Evolutionary conservation across 2,329 filamentous ascomycete genomes (phyloP).

Genomic region (Xylariaceae sp.): DNA sequence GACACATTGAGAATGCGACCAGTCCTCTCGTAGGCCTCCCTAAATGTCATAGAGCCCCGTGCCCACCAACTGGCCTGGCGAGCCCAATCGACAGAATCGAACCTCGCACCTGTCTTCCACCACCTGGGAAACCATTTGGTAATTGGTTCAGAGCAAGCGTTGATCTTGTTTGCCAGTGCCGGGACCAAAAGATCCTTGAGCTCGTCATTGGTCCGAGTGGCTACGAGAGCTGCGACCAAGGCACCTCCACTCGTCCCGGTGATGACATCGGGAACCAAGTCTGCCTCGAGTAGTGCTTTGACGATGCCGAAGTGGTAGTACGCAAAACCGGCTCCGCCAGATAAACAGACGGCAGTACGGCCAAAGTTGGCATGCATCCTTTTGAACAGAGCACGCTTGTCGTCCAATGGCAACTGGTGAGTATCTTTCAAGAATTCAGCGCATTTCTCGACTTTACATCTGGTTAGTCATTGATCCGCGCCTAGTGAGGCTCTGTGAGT

Average conservation of each 20-base stretch:
- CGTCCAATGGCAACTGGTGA: constrained; percentile 61
- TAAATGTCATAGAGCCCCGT: constrained; percentile 86
- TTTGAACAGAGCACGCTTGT: constrained; percentile 80
- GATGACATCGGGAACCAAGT: constrained; percentile 85
- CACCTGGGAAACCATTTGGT: constrained; percentile 75
- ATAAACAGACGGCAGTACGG: constrained; percentile 86
- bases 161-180: constrained; percentile 79
- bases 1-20: constrained; percentile 93
- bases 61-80: constrained; percentile 83
- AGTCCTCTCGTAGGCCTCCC: constrained; percentile 89
- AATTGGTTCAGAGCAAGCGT: constrained; percentile 75
- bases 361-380: constrained; percentile 88
- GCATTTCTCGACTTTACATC: constrained; percentile 53
- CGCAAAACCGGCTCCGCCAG: constrained; percentile 88
- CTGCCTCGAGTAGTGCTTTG: constrained; percentile 81
- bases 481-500: constrained; percentile 1
- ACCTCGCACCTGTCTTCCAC: constrained; percentile 90
- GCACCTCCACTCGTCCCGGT: constrained; percentile 95
- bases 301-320: constrained; percentile 96
- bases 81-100: constrained; percentile 92
- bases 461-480: constrained; percentile 3
- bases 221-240: constrained; percentile 79
- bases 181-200: constrained; percentile 81
- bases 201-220: constrained; percentile 88
- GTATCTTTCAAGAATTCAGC: constrained; percentile 67